Conservation (phyloP, 2,329 filamentous ascomycete species). For the Fusarium subtropicale region DNA sequence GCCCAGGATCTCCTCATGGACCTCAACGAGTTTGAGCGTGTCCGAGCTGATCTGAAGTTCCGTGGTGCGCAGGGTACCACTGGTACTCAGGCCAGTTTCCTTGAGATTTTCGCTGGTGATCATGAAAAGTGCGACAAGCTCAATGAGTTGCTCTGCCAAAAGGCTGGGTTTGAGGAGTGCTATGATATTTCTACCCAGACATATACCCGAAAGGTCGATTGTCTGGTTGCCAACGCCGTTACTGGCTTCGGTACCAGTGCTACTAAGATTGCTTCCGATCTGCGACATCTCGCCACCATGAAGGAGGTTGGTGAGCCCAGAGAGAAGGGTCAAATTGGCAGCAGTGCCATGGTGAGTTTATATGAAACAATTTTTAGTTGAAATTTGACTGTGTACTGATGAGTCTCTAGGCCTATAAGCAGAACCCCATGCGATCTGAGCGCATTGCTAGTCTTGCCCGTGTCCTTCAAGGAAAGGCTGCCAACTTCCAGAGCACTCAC, state of each 20-base stretch:
- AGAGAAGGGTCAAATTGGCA: slow-evolving; percentile 6
- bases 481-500: slow-evolving; percentile 21
- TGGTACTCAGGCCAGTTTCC: slow-evolving; percentile 32
- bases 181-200: slow-evolving; percentile 38
- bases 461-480: slow-evolving; percentile 17
- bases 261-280: slow-evolving; percentile 73
- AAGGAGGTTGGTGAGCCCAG: slow-evolving; percentile 79
- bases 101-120: slow-evolving; percentile 23
- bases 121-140: slow-evolving; percentile 15
- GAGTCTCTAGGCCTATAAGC: slow-evolving; percentile 1
- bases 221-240: slow-evolving; percentile 78
- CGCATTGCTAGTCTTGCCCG: slow-evolving; percentile 24
- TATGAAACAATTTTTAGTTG: fast-evolving
- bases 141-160: slow-evolving; percentile 15
- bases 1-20: slow-evolving; percentile 36
- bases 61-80: slow-evolving; percentile 23
- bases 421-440: slow-evolving; percentile 32
- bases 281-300: slow-evolving; percentile 77
- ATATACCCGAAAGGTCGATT: slow-evolving; percentile 80
- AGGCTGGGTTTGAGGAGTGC: slow-evolving; percentile 17
- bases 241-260: slow-evolving; percentile 83
- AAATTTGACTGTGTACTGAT: fast-evolving
- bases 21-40: slow-evolving; percentile 29
- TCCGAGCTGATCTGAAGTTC: slow-evolving; percentile 19
- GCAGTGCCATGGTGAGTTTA: slow-evolving; percentile 9